These are phyloP conservation scores for Eucalyptus grandis DNA, from an alignment of 345 rosid species.

Conservation along the genomic window DNA sequence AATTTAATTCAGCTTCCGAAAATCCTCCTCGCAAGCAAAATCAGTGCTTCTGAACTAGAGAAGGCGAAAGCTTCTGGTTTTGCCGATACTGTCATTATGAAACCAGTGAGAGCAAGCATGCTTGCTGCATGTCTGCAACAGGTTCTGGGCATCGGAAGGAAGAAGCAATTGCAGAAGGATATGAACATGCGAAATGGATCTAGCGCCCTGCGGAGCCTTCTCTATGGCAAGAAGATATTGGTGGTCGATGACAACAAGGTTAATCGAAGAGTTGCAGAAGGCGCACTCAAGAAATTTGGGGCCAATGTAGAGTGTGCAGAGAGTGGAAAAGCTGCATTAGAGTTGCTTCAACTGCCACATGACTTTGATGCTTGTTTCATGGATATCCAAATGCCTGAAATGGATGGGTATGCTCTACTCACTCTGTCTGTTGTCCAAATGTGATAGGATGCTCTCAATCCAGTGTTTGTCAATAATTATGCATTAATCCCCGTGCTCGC, in stretches of 20 bases:
- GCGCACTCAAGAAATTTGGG: slow-evolving; percentile 90
- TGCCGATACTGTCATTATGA: slow-evolving; percentile 82
- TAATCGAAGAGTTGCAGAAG: slow-evolving; percentile 89
- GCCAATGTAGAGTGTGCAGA: slow-evolving; percentile 83
- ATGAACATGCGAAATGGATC: slow-evolving; percentile 23
- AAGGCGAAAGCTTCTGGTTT: slow-evolving; percentile 84
- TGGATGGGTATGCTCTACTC: slow-evolving; percentile 71
- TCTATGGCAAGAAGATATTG: slow-evolving; percentile 68
- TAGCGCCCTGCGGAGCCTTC: slow-evolving; percentile 37
- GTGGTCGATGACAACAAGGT: slow-evolving; percentile 92
- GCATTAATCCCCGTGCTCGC: background rate
- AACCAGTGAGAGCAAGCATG: slow-evolving; percentile 95
- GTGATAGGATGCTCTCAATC: background rate
- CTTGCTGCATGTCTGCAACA: slow-evolving; percentile 91
- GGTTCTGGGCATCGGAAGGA: slow-evolving; percentile 61
- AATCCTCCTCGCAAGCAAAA: slow-evolving; percentile 77
- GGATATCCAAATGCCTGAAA: slow-evolving; percentile 99
- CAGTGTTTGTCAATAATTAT: background rate
- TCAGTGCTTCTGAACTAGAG: slow-evolving; percentile 42
- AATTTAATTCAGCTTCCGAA: slow-evolving; percentile 35
- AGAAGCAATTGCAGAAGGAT: slow-evolving; percentile 28
- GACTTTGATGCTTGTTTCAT: slow-evolving; percentile 91
- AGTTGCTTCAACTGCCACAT: slow-evolving; percentile 72
- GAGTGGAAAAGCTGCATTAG: slow-evolving; percentile 75
- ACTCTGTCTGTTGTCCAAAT: background rate